Conservation (phyloP, 805 yeast species). For the Saccharomycopsis fermentans region DNA sequence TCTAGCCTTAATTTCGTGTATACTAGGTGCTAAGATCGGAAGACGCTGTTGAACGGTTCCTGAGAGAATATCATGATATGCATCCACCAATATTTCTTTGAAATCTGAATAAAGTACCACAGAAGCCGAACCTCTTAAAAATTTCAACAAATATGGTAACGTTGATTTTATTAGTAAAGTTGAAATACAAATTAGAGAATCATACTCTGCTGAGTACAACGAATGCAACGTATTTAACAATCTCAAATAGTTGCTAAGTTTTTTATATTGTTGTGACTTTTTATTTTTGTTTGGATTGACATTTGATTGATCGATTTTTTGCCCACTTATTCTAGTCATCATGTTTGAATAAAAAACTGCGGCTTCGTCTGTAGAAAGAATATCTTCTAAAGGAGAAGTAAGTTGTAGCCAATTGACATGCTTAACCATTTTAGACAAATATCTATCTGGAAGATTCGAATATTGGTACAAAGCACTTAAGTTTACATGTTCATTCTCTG, state of each 20-base stretch:
- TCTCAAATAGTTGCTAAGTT: constrained; percentile 32
- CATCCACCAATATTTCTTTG: constrained; percentile 69
- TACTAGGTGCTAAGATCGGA: constrained; percentile 70
- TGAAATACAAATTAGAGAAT: constrained; percentile 64
- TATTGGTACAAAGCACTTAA: constrained; percentile 51
- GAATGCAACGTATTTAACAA: constrained; percentile 37
- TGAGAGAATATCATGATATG: constrained; percentile 54
- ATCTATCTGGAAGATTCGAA: constrained; percentile 50
- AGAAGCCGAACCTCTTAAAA: constrained; percentile 78
- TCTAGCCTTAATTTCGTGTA: constrained; percentile 73
- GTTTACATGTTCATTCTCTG: constrained; percentile 92
- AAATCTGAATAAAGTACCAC: constrained; percentile 71
- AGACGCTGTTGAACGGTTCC: constrained; percentile 32
- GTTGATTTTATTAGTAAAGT: constrained; percentile 61
- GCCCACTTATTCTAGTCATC: constrained; percentile 30
- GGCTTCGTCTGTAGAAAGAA: constrained; percentile 11
- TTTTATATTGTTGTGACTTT: constrained; percentile 57
- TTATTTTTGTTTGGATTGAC: constrained; percentile 15
- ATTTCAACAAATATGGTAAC: constrained; percentile 50
- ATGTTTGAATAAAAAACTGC: constrained; percentile 3
- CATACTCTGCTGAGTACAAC: constrained; percentile 48
- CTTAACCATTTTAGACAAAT: constrained; percentile 46
- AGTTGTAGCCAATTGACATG: constrained; percentile 72
- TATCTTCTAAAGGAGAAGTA: constrained; percentile 54
- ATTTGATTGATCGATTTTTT: constrained; percentile 24